A percentile compares a stretch with the other conserved stretches of the same genome.
Evolutionary conservation across 305 asterid species (phyloP).

Genomic region (Ruellia speciosa): DNA sequence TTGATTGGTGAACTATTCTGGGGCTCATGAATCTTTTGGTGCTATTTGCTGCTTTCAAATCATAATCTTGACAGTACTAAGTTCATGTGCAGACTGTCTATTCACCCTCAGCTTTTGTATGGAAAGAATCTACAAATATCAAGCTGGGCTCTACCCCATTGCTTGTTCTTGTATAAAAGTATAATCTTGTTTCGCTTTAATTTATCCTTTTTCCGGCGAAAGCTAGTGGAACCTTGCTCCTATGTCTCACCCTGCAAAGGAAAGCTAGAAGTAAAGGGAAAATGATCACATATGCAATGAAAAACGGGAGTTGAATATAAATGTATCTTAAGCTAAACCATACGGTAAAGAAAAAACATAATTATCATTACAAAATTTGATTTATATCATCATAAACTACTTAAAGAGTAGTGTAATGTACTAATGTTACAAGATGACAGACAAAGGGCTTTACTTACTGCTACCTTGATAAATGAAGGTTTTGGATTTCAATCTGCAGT

Average conservation of each 20-base stretch:
- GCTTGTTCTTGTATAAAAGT: constrained; percentile 3
- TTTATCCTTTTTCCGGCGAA: constrained; percentile 22
- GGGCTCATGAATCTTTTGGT: constrained; percentile 13
- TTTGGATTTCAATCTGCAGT: constrained; percentile 66
- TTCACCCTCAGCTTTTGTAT: constrained; percentile 18
- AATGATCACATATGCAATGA: neutral
- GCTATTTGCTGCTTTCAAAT: constrained; percentile 24
- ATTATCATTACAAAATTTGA: constrained; percentile 18
- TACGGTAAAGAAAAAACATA: neutral
- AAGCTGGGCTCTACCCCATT: neutral
- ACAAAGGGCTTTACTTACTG: constrained; percentile 5
- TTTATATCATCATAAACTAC: too few relatives aligned
- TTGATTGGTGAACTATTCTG: constrained; percentile 14
- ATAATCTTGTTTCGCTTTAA: constrained; percentile 9
- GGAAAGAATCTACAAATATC: constrained; percentile 5
- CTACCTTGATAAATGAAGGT: constrained; percentile 58
- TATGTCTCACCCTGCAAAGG: constrained; percentile 17
- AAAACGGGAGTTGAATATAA: constrained; percentile 1
- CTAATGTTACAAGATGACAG: neutral
- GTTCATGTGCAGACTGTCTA: constrained; percentile 19
- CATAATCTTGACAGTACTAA: constrained; percentile 20
- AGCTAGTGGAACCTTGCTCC: constrained; percentile 26
- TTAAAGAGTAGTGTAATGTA: too few relatives aligned
- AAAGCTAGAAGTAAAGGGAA: constrained; percentile 3
- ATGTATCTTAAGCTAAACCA: neutral